A percentile compares a stretch with the other conserved stretches of the same genome.
phyloP scores from a whole-genome alignment of 208 protist species.

The Acanthamoeba sp. region DNA sequence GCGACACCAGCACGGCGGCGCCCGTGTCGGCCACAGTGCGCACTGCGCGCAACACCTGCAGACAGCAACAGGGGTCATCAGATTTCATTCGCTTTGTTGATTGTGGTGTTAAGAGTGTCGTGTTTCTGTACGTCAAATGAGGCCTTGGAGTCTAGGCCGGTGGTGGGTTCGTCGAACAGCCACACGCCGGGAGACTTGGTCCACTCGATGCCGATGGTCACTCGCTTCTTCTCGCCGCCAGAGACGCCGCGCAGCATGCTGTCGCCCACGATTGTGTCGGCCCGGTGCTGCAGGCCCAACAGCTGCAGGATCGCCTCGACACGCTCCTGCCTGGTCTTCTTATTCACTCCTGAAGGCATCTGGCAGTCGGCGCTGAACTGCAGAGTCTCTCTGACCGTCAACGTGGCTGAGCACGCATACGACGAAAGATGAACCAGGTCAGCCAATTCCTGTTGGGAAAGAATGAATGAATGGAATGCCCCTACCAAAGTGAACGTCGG shows the following conservation, averaged over 20 bases:
- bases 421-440: no score
- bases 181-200: slow-evolving; percentile 63
- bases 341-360: slow-evolving; percentile 28
- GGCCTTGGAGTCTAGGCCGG: slow-evolving; percentile 64
- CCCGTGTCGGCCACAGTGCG: slow-evolving; percentile 39
- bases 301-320: slow-evolving; percentile 62
- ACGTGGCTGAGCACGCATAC: slow-evolving; percentile 40
- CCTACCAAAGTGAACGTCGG: slow-evolving; percentile 34
- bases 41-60: slow-evolving; percentile 53
- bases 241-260: slow-evolving; percentile 65
- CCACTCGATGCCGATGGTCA: slow-evolving; percentile 71
- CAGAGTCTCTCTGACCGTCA: slow-evolving; percentile 82
- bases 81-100: neutral
- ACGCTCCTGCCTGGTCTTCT: neutral
- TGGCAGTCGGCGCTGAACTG: slow-evolving; percentile 80
- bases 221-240: slow-evolving; percentile 74
- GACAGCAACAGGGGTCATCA: neutral
- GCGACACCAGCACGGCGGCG: slow-evolving; percentile 9
- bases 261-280: slow-evolving; percentile 73
- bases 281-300: slow-evolving; percentile 57
- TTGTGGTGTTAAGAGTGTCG: neutral
- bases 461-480: no score
- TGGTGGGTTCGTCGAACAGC: slow-evolving; percentile 75
- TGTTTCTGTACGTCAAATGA: slow-evolving; percentile 39
- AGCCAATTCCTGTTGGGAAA: no score